Conservation (phyloP, 257 asterid species). For the Scutellaria baicalensis region DNA sequence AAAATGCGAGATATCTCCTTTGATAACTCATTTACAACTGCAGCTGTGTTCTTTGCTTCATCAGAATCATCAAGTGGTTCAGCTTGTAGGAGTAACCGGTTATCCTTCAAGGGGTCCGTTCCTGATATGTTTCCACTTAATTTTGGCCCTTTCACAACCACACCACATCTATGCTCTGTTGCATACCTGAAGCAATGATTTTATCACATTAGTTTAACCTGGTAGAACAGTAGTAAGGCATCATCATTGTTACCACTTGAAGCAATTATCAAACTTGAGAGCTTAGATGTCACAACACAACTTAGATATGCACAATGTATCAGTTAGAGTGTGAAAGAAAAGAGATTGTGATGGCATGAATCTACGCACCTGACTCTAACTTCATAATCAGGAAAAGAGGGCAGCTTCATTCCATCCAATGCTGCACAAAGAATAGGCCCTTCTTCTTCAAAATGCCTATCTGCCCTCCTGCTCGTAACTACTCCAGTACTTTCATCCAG, state of each 20-base stretch:
- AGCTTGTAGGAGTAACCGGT: conserved; percentile 73
- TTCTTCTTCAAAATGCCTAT: conserved; percentile 99
- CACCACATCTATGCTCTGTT: conserved; percentile 99
- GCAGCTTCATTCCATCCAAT: conserved; percentile 84
- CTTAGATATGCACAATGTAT: neutral
- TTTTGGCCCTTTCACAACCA: conserved; percentile 96
- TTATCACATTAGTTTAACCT: conserved; percentile 7
- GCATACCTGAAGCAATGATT: conserved; percentile 59
- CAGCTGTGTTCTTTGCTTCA: conserved; percentile 82
- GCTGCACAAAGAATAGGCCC: conserved; percentile 93
- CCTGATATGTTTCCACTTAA: conserved; percentile 97
- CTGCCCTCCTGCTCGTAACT: conserved; percentile 89
- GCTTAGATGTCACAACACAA: neutral
- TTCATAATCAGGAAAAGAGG: conserved; percentile 78
- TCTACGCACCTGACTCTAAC: conserved; percentile 79
- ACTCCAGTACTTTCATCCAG: conserved; percentile 77
- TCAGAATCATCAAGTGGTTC: conserved; percentile 81
- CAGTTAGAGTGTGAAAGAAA: neutral
- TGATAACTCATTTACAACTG: conserved; percentile 80
- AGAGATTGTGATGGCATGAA: neutral
- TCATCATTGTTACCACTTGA: neutral
- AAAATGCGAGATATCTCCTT: conserved; percentile 77
- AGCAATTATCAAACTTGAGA: neutral
- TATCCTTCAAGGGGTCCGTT: conserved; percentile 94
- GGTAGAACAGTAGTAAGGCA: neutral